Evolutionary conservation across 371 early-diverging fungal species (phyloP), one percentile per base, ranked within the genome.

Genomic region (Mortierella sp.): DNA sequence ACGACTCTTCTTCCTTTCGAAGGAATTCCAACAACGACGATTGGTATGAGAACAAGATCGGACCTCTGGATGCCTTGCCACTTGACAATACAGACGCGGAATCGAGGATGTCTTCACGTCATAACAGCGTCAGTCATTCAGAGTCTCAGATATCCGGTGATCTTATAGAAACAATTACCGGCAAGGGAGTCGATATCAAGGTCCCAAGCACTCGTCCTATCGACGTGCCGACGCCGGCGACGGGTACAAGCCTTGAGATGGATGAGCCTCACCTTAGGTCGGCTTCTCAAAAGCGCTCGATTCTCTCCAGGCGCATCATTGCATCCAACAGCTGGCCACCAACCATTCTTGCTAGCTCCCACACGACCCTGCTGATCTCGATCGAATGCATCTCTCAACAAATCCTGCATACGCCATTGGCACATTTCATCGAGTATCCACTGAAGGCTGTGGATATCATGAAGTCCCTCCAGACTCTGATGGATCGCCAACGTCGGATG

Each of bases 391-490:
- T 76, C 48, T 68, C 77, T 9, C 77, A 76, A n/a, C 69, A 61
- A 50, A 76, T 76, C 43, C 19, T 76, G 46, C 68, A 76, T 24
- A 76, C 77, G 0, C 65, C 69, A 1, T 69, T 69, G 2, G 48
- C 69, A 2, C 25, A 64, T 19, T 48, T 76, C 39, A 69, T 76
- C n/a, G 49, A 47, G 0, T 50, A 65, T 17, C 77, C 77, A 3
- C 62, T 76, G 27, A 61, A 57, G 41, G 85, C 89, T 0, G 64
- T 71, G 9, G 80, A 86, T 28, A 79, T 85, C 24, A 86, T 86
- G 83, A 78, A 80, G 47, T 57, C 68, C 3, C 59, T 89, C 6
- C 85, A 89, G 48, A 80, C 82, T 4, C 63, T 89, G 10, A 82
- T 82, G 80, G 82, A 83, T 43, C 70, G 81, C 34, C 85, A 84